These are phyloP conservation scores for Phytophthora fragariae DNA, from an alignment of 352 stramenopile species.

Conservation along the genomic window DNA sequence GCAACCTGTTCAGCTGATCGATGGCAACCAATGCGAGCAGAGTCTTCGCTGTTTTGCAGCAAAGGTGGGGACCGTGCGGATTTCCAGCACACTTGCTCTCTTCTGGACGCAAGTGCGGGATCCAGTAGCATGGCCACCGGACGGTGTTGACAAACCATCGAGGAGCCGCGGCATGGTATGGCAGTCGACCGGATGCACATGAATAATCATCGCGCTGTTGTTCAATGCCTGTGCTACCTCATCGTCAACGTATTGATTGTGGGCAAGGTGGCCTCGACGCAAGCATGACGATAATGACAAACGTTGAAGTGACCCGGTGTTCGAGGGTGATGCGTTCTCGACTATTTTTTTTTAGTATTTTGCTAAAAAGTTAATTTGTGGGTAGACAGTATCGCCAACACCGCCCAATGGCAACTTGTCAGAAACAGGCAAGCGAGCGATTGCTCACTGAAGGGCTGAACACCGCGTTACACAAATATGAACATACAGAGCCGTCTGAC, in stretches of 20 bases:
- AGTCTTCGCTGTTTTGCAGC: background rate
- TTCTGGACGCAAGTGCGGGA: background rate
- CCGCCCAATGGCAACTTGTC: background rate
- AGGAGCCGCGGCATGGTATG: background rate
- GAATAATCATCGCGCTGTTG: background rate
- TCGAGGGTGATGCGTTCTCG: background rate
- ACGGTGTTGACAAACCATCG: too few relatives aligned
- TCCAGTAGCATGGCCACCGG: background rate
- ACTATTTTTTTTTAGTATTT: background rate
- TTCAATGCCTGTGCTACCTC: background rate
- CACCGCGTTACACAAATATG: slow-evolving; percentile 15
- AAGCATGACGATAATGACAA: background rate
- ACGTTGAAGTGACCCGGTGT: slow-evolving; percentile 1
- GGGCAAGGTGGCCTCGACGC: background rate
- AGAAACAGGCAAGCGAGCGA: slow-evolving; percentile 4
- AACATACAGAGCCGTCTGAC: slow-evolving; percentile 17
- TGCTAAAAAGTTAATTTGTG: background rate
- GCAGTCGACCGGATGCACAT: slow-evolving; percentile 1
- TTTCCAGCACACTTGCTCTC: background rate
- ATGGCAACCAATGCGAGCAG: background rate
- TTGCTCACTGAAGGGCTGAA: slow-evolving; percentile 16
- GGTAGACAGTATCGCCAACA: background rate
- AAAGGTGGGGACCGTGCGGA: background rate
- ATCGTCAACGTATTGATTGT: background rate
- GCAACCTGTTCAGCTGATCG: background rate